Percentiles rank a stretch among this genome's conserved stretches.
Evolutionary conservation across 352 stramenopile species (phyloP).

Genomic region (Ophiocytium majus): DNA sequence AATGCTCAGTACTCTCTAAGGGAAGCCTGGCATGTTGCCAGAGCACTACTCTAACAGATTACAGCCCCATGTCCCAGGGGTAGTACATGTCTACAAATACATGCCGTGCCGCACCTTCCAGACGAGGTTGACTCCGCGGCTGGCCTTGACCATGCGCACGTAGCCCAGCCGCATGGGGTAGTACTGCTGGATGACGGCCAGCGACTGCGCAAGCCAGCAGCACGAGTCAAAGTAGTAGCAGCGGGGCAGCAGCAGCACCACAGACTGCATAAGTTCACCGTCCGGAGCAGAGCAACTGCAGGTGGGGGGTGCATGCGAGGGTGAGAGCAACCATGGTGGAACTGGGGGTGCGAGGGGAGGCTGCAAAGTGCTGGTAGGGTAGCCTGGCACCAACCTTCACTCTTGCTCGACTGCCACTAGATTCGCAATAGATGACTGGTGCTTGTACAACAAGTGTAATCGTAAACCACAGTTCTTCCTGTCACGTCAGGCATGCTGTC

Average conservation of each 20-base stretch:
- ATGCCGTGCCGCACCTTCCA: slow-evolving; percentile 42
- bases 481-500: too few relatives aligned
- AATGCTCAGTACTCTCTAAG: background rate
- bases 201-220: slow-evolving; percentile 5
- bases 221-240: background rate
- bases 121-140: slow-evolving; percentile 32
- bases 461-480: too few relatives aligned
- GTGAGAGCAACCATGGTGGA: too few relatives aligned
- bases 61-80: background rate
- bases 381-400: too few relatives aligned
- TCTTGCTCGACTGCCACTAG: too few relatives aligned
- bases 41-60: background rate
- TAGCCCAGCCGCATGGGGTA: slow-evolving; percentile 54
- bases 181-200: slow-evolving; percentile 36
- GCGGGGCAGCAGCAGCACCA: background rate
- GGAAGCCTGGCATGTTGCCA: background rate
- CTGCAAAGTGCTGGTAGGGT: too few relatives aligned
- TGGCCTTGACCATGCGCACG: slow-evolving; percentile 43
- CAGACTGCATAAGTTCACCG: too few relatives aligned
- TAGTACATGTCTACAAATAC: background rate
- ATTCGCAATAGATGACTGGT: too few relatives aligned
- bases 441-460: too few relatives aligned
- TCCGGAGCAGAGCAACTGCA: too few relatives aligned
- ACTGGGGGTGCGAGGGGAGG: too few relatives aligned
- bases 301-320: too few relatives aligned